Evolutionary conservation across 352 stramenopile species (phyloP), one percentile per base, ranked within the genome.

Genomic region (Phytophthora kernoviae): DNA sequence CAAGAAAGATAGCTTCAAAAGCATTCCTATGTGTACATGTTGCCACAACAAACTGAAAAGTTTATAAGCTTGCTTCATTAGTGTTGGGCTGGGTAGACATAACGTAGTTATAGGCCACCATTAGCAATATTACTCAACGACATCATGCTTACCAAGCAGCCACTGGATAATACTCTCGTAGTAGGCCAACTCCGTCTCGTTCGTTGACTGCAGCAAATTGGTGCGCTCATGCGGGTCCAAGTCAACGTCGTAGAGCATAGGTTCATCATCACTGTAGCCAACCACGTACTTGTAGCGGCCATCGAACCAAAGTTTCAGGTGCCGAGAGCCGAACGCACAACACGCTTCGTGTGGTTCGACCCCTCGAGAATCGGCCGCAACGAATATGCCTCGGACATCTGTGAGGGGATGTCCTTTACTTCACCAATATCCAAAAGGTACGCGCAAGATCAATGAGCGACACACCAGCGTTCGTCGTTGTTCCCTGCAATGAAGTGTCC

Each of bases 201-300:
- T 65, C 2, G 54, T 62, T 4, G 58, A 58, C 20, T 45, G 20
- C 17, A 73, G 32, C 20, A 75, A 52, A 20, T 71, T 75, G 9
- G 43, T 56, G 24, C 66, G 66, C 39, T 75, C 66, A 18, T 61
- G 58, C n/a, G 66, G 66, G 48, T 75, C 66, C 6, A 27, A 58
- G 30, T 74, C 61, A 39, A 74, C 41, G 12, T 71, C 66, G 44
- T 68, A 75, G 1, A 75, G 51, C 56, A 62, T 68, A 4, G 57
- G 48, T 17, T 68, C 66, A 26, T 75, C 54, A 34, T 74, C 61
- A 33, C 54, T 68, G 37, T 71, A 75, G 39, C 66, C 66, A 26
- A 63, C 70, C 12, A 75, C 56, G 46, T 62, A 70, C 33, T 75
- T 75, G 55, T 70, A 75, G 55, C 66, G 66, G 17, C 66, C 61